Evolutionary conservation across 1,139 yeast species (phyloP), one percentile per base, ranked within the genome.

Genomic region (Protomyces gravidus): DNA sequence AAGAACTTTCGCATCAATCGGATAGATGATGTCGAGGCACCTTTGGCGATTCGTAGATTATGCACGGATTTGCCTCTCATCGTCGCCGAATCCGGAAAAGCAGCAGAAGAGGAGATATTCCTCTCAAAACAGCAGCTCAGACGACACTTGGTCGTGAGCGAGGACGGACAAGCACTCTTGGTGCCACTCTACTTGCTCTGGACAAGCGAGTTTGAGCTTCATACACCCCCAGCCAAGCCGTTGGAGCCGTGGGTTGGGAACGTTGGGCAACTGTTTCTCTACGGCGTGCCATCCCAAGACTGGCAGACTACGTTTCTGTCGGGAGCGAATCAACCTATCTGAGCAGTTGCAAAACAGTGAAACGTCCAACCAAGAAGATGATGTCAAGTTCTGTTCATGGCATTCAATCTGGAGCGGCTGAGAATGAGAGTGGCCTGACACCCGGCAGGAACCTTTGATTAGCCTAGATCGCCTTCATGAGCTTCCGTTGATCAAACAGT

Each of bases 261-360:
- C 7, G 50, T 46, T 13, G 58, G 47, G 15, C 47, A 50, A 25
- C 25, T 53, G 28, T 46, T 45, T 21, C 45, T 50, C 46, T 45
- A 45, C 33, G 58, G 58, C 27, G 48, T 45, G 9, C 58, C 58
- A 2, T 26, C 47, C 13, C 58, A 53, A 33, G 48, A 50, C 5
- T 53, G 58, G 58, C 28, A 32, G 13, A 46, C 32, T n/a, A 45
- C 58, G 13, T 53, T 53, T 27, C 23, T 45, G 13, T 28, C 45
- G 15, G 58, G 58, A 5, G 58, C 58, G 23, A 53, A 53, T 36
- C 51, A 45, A 30, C 58, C 58, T n/a, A 45, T 27, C 46, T 53
- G 26, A 33, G 5, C 6, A n/a, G n/a, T n/a, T n/a, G n/a, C n/a
- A n/a, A n/a, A n/a, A n/a, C n/a, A n/a, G n/a, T n/a, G n/a, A n/a